Evolutionary conservation across 2,329 filamentous ascomycete genomes (phyloP).

Genomic region (Hypoxylon sp.): DNA sequence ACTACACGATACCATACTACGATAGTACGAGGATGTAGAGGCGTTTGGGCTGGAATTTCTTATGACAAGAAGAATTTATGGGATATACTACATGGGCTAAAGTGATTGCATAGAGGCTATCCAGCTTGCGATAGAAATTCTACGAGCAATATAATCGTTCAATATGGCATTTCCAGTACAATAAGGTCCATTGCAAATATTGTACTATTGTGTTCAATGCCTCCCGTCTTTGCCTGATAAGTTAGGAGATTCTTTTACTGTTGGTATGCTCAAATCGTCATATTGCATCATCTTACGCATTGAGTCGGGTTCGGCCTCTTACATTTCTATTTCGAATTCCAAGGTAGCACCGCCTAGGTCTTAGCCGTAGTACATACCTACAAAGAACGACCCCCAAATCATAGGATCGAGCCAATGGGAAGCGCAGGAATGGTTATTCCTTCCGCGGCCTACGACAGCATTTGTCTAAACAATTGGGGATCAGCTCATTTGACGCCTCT

Average conservation of each 20-base stretch:
- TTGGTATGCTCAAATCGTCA: neutral
- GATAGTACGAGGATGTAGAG: constrained; percentile 14
- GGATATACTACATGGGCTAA: constrained; percentile 3
- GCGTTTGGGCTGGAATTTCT: constrained; percentile 14
- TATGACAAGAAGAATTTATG: constrained; percentile 1
- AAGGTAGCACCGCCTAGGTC: constrained; percentile 9
- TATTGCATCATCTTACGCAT: constrained; percentile 3
- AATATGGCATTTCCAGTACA: neutral
- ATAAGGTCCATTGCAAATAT: neutral
- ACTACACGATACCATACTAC: constrained; percentile 21
- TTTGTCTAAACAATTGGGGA: constrained; percentile 29
- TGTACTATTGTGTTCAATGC: neutral
- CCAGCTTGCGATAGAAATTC: neutral
- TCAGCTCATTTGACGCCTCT: constrained; percentile 38
- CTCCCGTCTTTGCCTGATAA: neutral
- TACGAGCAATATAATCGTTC: neutral
- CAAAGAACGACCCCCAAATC: constrained; percentile 23
- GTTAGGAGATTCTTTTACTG: neutral
- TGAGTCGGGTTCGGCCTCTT: neutral
- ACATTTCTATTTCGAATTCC: constrained; percentile 10
- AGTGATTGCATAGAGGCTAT: neutral
- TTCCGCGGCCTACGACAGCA: constrained; percentile 20
- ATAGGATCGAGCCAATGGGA: constrained; percentile 43
- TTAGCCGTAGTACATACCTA: constrained; percentile 8
- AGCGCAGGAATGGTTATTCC: constrained; percentile 23